Evolutionary conservation across 129 eudicot genomes (phyloP), one percentile per base, ranked within the genome.

Genomic region (Ambrosia trifida): DNA sequence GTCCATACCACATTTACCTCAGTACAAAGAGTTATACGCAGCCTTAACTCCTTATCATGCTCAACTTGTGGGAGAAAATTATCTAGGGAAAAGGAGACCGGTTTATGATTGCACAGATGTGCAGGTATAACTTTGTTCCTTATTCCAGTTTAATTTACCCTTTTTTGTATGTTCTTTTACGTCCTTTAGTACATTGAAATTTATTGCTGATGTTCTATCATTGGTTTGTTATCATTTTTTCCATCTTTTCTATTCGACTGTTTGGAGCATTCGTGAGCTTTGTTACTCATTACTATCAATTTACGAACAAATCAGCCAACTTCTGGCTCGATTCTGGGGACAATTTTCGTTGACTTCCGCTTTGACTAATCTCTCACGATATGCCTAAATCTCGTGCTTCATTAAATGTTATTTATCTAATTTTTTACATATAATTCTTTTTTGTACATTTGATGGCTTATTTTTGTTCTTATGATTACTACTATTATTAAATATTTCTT

Each of bases 1-100:
- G 28, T 65, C 96, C 43, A 81, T 94, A 79, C 98, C 98, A 57
- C 84, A 80, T 69, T 79, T 94, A 69, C 98, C 98, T 24, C 83
- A 64, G 68, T 84, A 85, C 60, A 83, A 80, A 56, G 97, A 94
- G 59, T 81, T 94, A 61, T 86, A 57, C 59, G 76, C 95, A 51
- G 66, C 81, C 18, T 81, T 94, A 56, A 81, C 83, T 75, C 92
- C 97, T 3, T 89, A 80, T 78, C 97, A 94, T 73, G 82, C 88
- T 69, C 87, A 87, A 71, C 90, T 94, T 66, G 98, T 94, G 43
- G 98, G 97, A 78, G 98, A 94, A 80, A 90, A 95, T 81, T 94
- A 87, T 67, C 75, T 94, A 83, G 98, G 93, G 63, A 84, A 76
- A 78, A 94, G 72, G 63, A 81, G 98, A 47, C 97, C 97, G 5